phyloP scores from a whole-genome alignment of 768 basidiomycete species.

The Royoungia palumana region DNA sequence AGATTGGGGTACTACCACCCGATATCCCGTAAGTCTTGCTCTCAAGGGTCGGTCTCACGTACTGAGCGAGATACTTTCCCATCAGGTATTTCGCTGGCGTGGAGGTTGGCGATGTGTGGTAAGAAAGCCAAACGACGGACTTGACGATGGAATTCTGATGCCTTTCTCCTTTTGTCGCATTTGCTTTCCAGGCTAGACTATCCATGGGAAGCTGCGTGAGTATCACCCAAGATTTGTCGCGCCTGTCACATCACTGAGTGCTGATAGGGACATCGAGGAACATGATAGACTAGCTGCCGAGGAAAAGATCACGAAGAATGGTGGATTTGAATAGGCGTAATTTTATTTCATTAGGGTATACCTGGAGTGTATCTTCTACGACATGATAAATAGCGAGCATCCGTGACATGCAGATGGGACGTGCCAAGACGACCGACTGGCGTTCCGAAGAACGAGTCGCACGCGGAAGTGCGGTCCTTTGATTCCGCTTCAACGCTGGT shows the following conservation, averaged over 20 bases:
- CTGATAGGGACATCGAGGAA: conserved; percentile 65
- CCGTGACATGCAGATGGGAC: too few relatives aligned
- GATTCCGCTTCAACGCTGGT: conserved; percentile 3
- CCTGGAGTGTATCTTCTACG: not conserved
- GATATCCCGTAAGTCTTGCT: conserved; percentile 52
- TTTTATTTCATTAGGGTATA: not conserved
- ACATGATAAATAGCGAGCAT: too few relatives aligned
- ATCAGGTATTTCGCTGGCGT: conserved; percentile 76
- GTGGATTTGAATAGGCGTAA: not conserved
- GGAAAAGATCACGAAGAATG: conserved; percentile 31
- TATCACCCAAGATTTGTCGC: conserved; percentile 1
- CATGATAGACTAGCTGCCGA: conserved; percentile 61
- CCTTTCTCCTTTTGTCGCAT: conserved; percentile 2
- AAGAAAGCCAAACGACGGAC: conserved; percentile 27
- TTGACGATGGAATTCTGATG: conserved; percentile 15
- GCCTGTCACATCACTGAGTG: not conserved
- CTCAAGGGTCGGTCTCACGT: conserved; percentile 1
- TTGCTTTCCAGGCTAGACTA: conserved; percentile 64
- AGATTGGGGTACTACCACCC: conserved; percentile 69
- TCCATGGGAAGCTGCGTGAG: conserved; percentile 79
- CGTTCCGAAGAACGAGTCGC: too few relatives aligned
- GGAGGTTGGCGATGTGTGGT: conserved; percentile 73
- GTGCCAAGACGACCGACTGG: too few relatives aligned
- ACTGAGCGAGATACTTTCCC: conserved; percentile 3
- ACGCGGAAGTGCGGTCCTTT: not conserved